phyloP scores from a whole-genome alignment of 2,329 filamentous ascomycete genomes.

The Aspergillus hiratsukae region DNA sequence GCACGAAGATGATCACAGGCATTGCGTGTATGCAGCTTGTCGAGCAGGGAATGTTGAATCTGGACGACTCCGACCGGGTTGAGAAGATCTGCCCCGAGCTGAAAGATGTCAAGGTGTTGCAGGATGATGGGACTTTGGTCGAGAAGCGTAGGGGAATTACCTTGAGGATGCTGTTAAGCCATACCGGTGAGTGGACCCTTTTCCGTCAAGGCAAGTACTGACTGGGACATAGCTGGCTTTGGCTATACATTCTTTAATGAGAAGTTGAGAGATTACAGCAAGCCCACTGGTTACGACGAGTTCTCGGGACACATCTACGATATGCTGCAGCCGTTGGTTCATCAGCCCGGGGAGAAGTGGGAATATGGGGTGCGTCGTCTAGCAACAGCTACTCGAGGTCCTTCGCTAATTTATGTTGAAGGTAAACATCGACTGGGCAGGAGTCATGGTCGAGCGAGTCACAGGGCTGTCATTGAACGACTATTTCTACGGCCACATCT shows the following conservation, averaged over 20 bases:
- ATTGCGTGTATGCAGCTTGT: constrained; percentile 48
- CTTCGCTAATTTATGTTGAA: constrained; percentile 19
- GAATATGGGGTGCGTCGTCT: constrained; percentile 49
- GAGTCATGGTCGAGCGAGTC: constrained; percentile 46
- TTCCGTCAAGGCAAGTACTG: background rate
- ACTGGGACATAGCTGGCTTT: constrained; percentile 46
- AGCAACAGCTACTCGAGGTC: constrained; percentile 15
- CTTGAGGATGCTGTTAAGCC: constrained; percentile 54
- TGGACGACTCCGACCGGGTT: constrained; percentile 40
- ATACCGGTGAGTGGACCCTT: constrained; percentile 32
- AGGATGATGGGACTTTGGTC: constrained; percentile 29
- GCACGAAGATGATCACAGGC: constrained; percentile 44
- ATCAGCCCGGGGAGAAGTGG: constrained; percentile 61
- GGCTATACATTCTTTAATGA: constrained; percentile 55
- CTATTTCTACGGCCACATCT: constrained; percentile 48
- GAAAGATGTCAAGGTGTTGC: constrained; percentile 38
- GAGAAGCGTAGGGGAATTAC: constrained; percentile 51
- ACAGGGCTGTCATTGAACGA: constrained; percentile 44
- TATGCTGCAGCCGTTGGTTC: constrained; percentile 52
- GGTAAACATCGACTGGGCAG: constrained; percentile 53
- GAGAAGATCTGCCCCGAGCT: constrained; percentile 43
- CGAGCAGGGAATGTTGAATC: constrained; percentile 37
- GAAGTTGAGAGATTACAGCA: constrained; percentile 44
- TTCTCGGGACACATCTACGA: constrained; percentile 53
- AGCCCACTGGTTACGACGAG: constrained; percentile 53